Evolutionary conservation across 2,329 filamentous ascomycete species (phyloP).

Genomic region (Alternaria arbusti): DNA sequence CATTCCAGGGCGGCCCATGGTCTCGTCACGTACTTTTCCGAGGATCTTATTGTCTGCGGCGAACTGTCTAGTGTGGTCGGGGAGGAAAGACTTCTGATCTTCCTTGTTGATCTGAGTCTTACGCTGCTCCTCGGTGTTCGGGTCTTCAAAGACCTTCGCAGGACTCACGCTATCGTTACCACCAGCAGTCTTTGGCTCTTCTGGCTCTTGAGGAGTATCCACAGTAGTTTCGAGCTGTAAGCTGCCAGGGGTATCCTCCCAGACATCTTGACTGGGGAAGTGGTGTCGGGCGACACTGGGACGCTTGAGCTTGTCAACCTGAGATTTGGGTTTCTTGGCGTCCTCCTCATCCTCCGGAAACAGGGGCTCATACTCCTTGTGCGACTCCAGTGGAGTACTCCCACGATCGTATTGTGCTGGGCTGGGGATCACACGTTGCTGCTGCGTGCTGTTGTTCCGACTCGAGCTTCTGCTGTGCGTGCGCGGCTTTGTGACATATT

Average conservation of each 20-base stretch:
- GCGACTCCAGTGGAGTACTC: slow-evolving; percentile 78
- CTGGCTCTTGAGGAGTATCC: slow-evolving; percentile 74
- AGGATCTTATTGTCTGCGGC: slow-evolving; percentile 63
- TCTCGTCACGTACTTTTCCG: slow-evolving; percentile 57
- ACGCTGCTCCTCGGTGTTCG: slow-evolving; percentile 58
- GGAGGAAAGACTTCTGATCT: slow-evolving; percentile 52
- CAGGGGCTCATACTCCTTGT: slow-evolving; percentile 92
- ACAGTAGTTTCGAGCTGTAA: slow-evolving; percentile 79
- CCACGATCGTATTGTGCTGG: slow-evolving; percentile 57
- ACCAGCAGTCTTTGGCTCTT: slow-evolving; percentile 52
- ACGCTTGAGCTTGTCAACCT: slow-evolving; percentile 63
- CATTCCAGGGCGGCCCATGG: slow-evolving; percentile 57
- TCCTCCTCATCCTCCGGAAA: slow-evolving; percentile 79
- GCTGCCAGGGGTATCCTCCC: slow-evolving; percentile 94
- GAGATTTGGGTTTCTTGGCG: slow-evolving; percentile 59
- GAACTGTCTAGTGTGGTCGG: slow-evolving; percentile 60
- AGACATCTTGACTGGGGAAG: slow-evolving; percentile 95
- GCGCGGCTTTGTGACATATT: slow-evolving; percentile 58
- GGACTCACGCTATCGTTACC: slow-evolving; percentile 41
- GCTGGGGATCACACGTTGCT: slow-evolving; percentile 47
- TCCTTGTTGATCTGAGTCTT: slow-evolving; percentile 52
- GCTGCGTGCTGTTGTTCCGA: slow-evolving; percentile 65
- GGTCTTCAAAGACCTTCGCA: slow-evolving; percentile 52
- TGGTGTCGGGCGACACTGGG: slow-evolving; percentile 61
- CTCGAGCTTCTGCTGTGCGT: slow-evolving; percentile 57